Base-by-base conservation (phyloP, 1,284 basidiomycete genomes). In the Pseudomicrostroma phylloplanum region DNA sequence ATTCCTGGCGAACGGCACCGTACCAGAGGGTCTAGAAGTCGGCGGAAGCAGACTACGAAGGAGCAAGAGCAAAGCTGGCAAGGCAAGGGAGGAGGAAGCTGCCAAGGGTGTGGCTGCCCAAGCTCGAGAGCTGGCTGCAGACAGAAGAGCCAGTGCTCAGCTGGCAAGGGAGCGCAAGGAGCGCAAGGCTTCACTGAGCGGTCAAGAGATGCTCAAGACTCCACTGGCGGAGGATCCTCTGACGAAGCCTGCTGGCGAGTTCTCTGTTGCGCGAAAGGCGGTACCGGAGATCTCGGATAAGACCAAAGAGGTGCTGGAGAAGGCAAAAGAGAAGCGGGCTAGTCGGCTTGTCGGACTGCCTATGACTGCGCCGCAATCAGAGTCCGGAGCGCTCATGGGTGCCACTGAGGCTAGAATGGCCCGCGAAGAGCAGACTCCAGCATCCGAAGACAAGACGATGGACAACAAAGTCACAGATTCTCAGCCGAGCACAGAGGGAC, bases 1-100 rank as follows among this genome's bases (percentile, higher is more conserved):
- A 6, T 73, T 79, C 60, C 65, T 78, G 3, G 53, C 59, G 12
- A 62, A 67, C 26, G 74, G 74, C n/a, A 62, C 63, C 8, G 67
- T 74, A 26, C 72, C 72, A 2, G 61, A 67, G 43, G 71, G 71
- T 15, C 58, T 72, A 17, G 63, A 58, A 17, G 17, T 61, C 7
- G 66, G 67, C 13, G 72, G 72, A 23, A 56, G 61, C 25, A 60
- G 72, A n/a, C 60, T 74, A 12, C 62, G 62, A 40, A 48, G 65
- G 25, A 48, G 67, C 11, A 48, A 63, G 2, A 68, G 66, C 17
- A 58, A 56, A 48, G 72, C 69, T 25, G 71, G 72, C 46, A 70
- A 68, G 55, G 70, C 67, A 4, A 59, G 72, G 21, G 67, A 70
- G n/a, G 63, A 71, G 19, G 61, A 64, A 42, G 69, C 65, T 15